Conservation (phyloP, 2,329 filamentous ascomycete genomes). For the Diaporthe sp. region DNA sequence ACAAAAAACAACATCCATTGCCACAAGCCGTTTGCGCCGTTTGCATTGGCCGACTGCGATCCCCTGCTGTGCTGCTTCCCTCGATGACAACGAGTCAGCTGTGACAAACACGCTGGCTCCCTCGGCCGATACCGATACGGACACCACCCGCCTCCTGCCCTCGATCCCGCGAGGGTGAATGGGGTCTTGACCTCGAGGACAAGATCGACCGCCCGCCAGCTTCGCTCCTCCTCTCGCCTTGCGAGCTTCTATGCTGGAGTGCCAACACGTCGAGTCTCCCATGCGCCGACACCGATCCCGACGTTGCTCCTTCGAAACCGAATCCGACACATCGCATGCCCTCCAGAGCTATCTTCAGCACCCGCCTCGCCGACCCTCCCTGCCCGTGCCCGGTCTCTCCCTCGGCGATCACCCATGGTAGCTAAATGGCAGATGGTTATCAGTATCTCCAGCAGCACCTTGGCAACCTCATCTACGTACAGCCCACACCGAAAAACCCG, state of each 20-base stretch:
- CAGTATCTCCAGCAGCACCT: conserved; percentile 72
- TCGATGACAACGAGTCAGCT: conserved; percentile 41
- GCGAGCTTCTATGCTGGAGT: conserved; percentile 47
- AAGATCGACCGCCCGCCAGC: conserved; percentile 12
- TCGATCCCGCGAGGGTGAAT: conserved; percentile 20
- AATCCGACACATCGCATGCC: conserved; percentile 46
- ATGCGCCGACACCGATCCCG: conserved; percentile 50
- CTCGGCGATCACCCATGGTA: conserved; percentile 49
- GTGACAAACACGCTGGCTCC: conserved; percentile 36
- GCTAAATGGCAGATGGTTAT: conserved; percentile 80
- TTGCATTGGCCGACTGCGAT: conserved; percentile 15
- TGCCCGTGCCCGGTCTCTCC: conserved; percentile 21
- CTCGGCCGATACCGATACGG: conserved; percentile 22
- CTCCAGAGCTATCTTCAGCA: conserved; percentile 48
- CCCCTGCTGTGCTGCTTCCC: conserved; percentile 37
- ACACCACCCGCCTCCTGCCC: background rate
- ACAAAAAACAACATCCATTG: conserved; percentile 26
- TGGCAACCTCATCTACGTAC: conserved; percentile 71
- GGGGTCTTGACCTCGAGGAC: conserved; percentile 33
- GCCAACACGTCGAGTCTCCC: conserved; percentile 45
- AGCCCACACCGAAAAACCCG: conserved; percentile 63
- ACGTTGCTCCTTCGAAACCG: conserved; percentile 42
- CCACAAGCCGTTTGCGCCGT: conserved; percentile 24
- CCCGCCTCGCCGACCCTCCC: conserved; percentile 23
- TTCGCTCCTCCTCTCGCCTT: conserved; percentile 31